Base-by-base conservation (phyloP, 805 yeast genomes). In the Sugiyamaella floridensis region DNA sequence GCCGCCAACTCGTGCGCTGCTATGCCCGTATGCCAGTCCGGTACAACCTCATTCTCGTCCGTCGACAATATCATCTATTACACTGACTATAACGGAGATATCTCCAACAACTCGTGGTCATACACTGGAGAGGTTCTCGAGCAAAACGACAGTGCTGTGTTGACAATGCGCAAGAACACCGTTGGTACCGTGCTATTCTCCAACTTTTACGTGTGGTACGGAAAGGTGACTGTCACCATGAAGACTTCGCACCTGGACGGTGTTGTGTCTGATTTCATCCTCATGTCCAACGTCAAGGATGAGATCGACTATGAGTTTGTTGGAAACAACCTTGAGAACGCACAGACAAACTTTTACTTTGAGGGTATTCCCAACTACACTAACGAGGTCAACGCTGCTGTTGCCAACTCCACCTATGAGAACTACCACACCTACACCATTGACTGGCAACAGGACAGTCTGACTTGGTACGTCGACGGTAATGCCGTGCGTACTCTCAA, bases 241-340 rank as follows among this genome's bases (percentile, higher is more conserved):
- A 89, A 85, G 72, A 74, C 92, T 0, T 85, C 96, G 0, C 86
- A 81, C 64, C 77, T 76, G 40, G 75, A 70, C 9, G 97, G 97
- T 75, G 96, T 89, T 40, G 78, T 89, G 54, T 77, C 95, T 14
- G 90, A 96, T 29, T 80, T 83, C 63, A 88, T 89, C 68, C 67
- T 88, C 49, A 84, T 81, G 69, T 86, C 96, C 7, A 86, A 86
- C 65, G 88, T 84, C 43, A 82, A 86, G 75, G 97, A 89, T 73
- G 97, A 90, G 76, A 78, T 89, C 62, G 97, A 90, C 77, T 82
- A 71, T 64, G 97, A 90, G 73, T 84, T 82, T 60, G 84, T 89
- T 57, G 98, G 98, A 54, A 78, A 78, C 63, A 80, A 85, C 63
- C 69, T 86, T 63, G 75, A 76, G 32, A 66, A 69, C 19, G 86